Conservation (phyloP, 1,284 basidiomycete species). For the Hemileccinum hortonii region DNA sequence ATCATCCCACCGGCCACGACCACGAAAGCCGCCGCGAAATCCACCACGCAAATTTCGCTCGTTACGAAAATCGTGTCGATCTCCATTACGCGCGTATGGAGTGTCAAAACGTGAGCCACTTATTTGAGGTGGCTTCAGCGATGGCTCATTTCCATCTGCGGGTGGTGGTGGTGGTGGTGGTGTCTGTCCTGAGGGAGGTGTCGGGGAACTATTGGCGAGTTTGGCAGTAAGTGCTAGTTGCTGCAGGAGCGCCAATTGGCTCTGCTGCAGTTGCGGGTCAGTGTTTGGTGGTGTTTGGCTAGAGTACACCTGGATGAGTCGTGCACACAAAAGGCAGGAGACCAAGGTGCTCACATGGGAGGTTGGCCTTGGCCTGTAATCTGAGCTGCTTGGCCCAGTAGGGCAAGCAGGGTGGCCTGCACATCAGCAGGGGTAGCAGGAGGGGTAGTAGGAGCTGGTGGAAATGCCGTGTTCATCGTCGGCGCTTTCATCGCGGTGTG, state of each 20-base stretch:
- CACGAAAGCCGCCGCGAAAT: slow-evolving; percentile 39
- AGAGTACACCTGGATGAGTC: slow-evolving; percentile 5
- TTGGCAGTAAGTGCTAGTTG: slow-evolving; percentile 66
- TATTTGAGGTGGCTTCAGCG: background rate
- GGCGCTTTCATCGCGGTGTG: slow-evolving; percentile 32
- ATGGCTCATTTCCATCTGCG: slow-evolving; percentile 8
- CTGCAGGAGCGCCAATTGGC: slow-evolving; percentile 68
- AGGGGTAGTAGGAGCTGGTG: slow-evolving; percentile 31
- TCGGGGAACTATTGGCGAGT: slow-evolving; percentile 35
- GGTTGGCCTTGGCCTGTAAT: slow-evolving; percentile 18
- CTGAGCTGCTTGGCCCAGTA: slow-evolving; percentile 62
- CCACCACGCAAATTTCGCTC: slow-evolving; percentile 43
- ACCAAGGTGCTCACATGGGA: slow-evolving; percentile 32
- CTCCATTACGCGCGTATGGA: slow-evolving; percentile 46
- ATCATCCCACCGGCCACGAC: slow-evolving; percentile 41
- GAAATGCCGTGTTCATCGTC: slow-evolving; percentile 29
- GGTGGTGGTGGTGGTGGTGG: slow-evolving; percentile 6
- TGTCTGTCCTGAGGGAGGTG: slow-evolving; percentile 24
- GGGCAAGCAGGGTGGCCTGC: slow-evolving; percentile 63
- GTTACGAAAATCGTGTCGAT: slow-evolving; percentile 47
- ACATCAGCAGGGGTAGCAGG: slow-evolving; percentile 28
- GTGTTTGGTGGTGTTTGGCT: slow-evolving; percentile 69
- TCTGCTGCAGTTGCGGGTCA: slow-evolving; percentile 45
- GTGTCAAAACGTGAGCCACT: slow-evolving; percentile 27
- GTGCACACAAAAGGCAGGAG: background rate